Evolutionary conservation across 768 basidiomycete species (phyloP).

Genomic region (Fistulinella prunicolor): DNA sequence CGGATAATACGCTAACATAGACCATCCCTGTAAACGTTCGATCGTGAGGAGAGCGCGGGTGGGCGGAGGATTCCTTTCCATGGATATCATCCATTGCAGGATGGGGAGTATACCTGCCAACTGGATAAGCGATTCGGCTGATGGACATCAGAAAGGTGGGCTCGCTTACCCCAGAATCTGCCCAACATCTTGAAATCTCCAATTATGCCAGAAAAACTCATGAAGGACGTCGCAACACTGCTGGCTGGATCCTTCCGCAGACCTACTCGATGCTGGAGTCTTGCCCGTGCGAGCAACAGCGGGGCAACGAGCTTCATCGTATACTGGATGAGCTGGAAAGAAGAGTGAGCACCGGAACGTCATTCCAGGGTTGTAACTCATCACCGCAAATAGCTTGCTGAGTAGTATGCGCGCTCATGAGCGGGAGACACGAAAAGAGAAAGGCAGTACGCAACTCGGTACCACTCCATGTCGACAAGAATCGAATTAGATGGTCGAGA

Average conservation of each 20-base stretch:
- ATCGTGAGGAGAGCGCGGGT: slow-evolving; percentile 70
- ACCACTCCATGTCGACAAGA: slow-evolving; percentile 80
- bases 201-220: slow-evolving; percentile 53
- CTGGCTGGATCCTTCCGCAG: slow-evolving; percentile 53
- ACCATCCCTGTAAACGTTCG: slow-evolving; percentile 70
- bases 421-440: slow-evolving; percentile 8
- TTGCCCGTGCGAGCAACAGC: slow-evolving; percentile 62
- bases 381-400: slow-evolving; percentile 77
- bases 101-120: slow-evolving; percentile 69
- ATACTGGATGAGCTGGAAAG: slow-evolving; percentile 65
- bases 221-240: slow-evolving; percentile 46
- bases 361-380: neutral
- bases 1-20: slow-evolving; percentile 79
- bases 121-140: neutral
- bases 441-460: slow-evolving; percentile 64
- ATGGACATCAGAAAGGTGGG: neutral
- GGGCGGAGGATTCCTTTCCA: slow-evolving; percentile 70
- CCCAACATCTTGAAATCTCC: slow-evolving; percentile 71
- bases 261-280: slow-evolving; percentile 64
- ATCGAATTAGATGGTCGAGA: slow-evolving; percentile 71
- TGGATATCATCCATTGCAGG: slow-evolving; percentile 72
- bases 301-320: slow-evolving; percentile 67
- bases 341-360: neutral
- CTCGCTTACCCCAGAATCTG: slow-evolving; percentile 72
- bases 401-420: slow-evolving; percentile 4